phyloP scores from a whole-genome alignment of 2,329 filamentous ascomycete species.

The Fusarium equiseti region DNA sequence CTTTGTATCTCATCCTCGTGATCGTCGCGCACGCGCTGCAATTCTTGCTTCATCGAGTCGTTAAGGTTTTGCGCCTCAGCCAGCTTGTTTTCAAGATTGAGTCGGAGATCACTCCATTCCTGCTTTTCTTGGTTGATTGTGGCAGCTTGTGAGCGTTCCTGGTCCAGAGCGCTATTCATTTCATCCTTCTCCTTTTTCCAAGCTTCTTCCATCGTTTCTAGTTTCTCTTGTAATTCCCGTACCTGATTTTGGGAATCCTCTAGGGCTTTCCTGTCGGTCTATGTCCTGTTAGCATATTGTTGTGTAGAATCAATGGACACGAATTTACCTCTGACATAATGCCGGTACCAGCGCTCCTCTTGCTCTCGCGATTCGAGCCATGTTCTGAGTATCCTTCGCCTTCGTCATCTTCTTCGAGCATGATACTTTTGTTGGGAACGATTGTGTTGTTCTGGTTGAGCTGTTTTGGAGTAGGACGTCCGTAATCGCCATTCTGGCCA shows the following conservation, averaged over 20 bases:
- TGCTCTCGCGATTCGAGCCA: slow-evolving; percentile 47
- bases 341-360: slow-evolving; percentile 50
- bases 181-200: slow-evolving; percentile 76
- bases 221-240: slow-evolving; percentile 77
- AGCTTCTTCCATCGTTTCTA: slow-evolving; percentile 76
- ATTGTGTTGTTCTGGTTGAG: slow-evolving; percentile 93
- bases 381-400: slow-evolving; percentile 67
- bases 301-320: neutral
- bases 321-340: slow-evolving; percentile 56
- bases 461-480: slow-evolving; percentile 85
- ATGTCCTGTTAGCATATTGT: slow-evolving; percentile 31
- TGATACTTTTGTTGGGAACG: slow-evolving; percentile 96
- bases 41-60: slow-evolving; percentile 80
- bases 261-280: slow-evolving; percentile 78
- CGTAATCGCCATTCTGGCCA: slow-evolving; percentile 72
- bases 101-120: slow-evolving; percentile 75
- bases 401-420: slow-evolving; percentile 95
- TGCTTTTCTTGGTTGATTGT: slow-evolving; percentile 73
- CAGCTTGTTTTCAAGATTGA: slow-evolving; percentile 78
- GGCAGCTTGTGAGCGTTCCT: slow-evolving; percentile 66
- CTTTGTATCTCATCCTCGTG: slow-evolving; percentile 73
- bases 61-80: slow-evolving; percentile 82
- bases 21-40: slow-evolving; percentile 78
- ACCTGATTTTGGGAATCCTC: slow-evolving; percentile 86
- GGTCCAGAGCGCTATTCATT: slow-evolving; percentile 68